These are phyloP conservation scores for Oryza rufipogon DNA, from an alignment of 176 grass and related monocot genomes.

Conservation along the genomic window DNA sequence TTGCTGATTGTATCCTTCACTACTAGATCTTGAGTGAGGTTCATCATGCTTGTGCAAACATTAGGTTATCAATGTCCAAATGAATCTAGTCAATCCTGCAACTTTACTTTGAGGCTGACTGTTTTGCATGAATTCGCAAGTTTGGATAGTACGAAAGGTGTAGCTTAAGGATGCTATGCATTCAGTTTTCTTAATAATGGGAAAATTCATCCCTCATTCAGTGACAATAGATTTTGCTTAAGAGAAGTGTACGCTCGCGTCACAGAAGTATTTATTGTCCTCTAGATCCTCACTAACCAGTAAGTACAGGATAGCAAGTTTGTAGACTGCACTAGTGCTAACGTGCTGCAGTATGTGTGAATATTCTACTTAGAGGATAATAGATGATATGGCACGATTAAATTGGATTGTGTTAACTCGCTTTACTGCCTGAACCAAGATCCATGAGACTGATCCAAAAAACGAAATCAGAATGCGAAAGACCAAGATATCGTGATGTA, in stretches of 20 bases:
- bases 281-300: not conserved
- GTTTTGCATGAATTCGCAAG: not conserved
- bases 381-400: not conserved
- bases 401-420: not conserved
- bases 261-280: not conserved
- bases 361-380: not conserved
- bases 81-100: not conserved
- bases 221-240: not conserved
- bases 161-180: not conserved
- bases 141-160: not conserved
- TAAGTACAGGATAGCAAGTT: not conserved
- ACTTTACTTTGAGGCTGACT: constrained; percentile 20
- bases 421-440: not conserved
- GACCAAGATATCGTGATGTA: no score
- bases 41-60: not conserved
- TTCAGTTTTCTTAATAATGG: not conserved
- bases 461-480: not conserved
- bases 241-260: not conserved
- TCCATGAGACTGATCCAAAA: not conserved
- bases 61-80: not conserved
- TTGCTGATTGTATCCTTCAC: constrained; percentile 84
- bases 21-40: not conserved
- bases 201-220: not conserved
- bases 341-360: not conserved
- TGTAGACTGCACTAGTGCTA: not conserved